These are phyloP conservation scores for Pythium pyrilobum DNA, from an alignment of 352 stramenopile species.

Conservation along the genomic window DNA sequence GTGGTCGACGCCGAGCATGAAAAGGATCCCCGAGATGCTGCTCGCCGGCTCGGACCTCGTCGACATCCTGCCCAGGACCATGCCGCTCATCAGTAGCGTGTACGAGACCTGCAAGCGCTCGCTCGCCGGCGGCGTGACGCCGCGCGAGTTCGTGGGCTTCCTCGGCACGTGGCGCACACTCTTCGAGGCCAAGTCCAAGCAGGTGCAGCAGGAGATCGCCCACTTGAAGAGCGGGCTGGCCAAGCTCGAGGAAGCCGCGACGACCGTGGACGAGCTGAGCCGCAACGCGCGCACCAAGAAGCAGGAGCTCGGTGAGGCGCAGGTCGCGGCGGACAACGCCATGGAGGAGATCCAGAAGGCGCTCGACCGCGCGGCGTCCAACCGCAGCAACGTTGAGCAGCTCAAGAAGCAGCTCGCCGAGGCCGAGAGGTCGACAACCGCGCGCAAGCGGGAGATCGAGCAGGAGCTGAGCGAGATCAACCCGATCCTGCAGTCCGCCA, in stretches of 20 bases:
- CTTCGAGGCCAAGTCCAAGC: conserved; percentile 74
- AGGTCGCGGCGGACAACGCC: conserved; percentile 87
- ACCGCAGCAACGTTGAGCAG: conserved; percentile 88
- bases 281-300: conserved; percentile 87
- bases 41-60: conserved; percentile 53
- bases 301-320: conserved; percentile 81
- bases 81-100: conserved; percentile 46
- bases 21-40: conserved; percentile 68
- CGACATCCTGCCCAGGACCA: conserved; percentile 50
- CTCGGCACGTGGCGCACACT: conserved; percentile 73
- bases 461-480: conserved; percentile 89
- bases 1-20: conserved; percentile 77
- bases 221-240: conserved; percentile 87
- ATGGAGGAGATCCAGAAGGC: conserved; percentile 96
- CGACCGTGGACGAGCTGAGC: conserved; percentile 90
- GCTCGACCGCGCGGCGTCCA: conserved; percentile 82
- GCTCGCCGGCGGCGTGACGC: conserved; percentile 50
- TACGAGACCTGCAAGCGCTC: conserved; percentile 57
- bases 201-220: conserved; percentile 81
- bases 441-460: conserved; percentile 91
- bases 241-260: conserved; percentile 89
- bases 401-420: conserved; percentile 89
- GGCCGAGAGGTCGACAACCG: conserved; percentile 86
- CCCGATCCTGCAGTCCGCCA: conserved; percentile 89
- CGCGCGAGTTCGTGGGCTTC: conserved; percentile 84